phyloP scores from a whole-genome alignment of 2,329 filamentous ascomycete genomes.

The Endoconidiophora polonica region DNA sequence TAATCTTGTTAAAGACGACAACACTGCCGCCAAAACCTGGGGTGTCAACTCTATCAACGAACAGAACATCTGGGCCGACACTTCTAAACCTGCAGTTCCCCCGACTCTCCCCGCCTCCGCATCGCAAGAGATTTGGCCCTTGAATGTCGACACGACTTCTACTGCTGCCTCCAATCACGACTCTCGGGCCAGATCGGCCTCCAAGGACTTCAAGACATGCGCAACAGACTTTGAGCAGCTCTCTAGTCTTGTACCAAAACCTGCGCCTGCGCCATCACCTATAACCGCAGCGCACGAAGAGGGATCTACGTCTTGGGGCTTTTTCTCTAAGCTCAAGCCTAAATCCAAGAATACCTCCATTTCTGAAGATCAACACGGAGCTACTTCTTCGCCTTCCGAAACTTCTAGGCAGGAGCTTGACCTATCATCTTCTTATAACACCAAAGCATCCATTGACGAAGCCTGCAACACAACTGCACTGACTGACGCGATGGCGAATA shows the following conservation, averaged over 20 bases:
- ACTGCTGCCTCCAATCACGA: neutral
- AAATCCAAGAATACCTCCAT: slow-evolving; percentile 5
- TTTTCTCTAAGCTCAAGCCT: slow-evolving; percentile 7
- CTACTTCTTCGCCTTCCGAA: slow-evolving; percentile 9
- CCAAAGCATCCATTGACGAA: slow-evolving; percentile 7
- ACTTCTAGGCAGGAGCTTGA: slow-evolving; percentile 6
- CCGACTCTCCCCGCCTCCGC: slow-evolving; percentile 17
- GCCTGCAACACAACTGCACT: neutral
- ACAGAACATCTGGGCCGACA: slow-evolving; percentile 18
- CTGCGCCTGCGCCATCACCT: slow-evolving; percentile 3
- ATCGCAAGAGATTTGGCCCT: slow-evolving; percentile 13
- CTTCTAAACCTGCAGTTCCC: slow-evolving; percentile 15
- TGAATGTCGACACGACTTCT: neutral
- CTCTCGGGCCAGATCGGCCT: slow-evolving; percentile 5
- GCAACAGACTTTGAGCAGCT: neutral
- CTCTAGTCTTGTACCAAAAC: neutral
- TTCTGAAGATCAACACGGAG: slow-evolving; percentile 2
- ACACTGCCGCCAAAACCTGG: neutral
- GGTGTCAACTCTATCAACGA: neutral
- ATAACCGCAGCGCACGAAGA: slow-evolving; percentile 2
- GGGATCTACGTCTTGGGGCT: slow-evolving; percentile 1
- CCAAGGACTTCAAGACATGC: neutral
- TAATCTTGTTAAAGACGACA: neutral
- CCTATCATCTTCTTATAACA: slow-evolving; percentile 8
- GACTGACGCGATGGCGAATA: neutral